Base-by-base conservation (phyloP, 139 green algal species). In the Chlamydomonas urium region DNA sequence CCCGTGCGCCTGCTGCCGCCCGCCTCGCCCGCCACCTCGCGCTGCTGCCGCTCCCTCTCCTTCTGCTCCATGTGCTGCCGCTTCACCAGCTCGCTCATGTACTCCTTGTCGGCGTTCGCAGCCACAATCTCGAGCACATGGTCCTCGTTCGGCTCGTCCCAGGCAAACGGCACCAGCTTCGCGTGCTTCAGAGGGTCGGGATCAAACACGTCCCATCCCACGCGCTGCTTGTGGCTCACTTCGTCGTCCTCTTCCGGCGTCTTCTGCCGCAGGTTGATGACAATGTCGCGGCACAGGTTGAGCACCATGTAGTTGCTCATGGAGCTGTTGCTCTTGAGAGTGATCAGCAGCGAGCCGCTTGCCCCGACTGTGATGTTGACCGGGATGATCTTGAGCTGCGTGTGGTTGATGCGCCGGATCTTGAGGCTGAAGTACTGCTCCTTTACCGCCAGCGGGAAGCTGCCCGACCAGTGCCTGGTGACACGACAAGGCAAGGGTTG, bases 361-460 rank as follows among this genome's bases (percentile, higher is more conserved):
- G 80, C 65, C 3, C 90, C 90, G 21, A 96, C 90, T 1, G 87
- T 93, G 58, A 88, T 89, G 78, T 90, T 94, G 75, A 94, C 85
- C 14, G 90, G 90, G 56, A 96, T 90, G 77, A 95, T 96, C 36
- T 92, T 83, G 80, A 87, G 10, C 53, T 68, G 33, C 58, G 19
- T 4, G 21, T 56, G 60, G 2, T 45, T 35, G 26, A n/a, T 47
- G 21, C 81, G 68, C 14, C 84, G 74, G 24, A 90, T 82, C 35
- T 87, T 81, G 71, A 91, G 75, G 8, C 88, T 90, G 83, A 95
- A 91, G 78, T 96, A 95, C 58, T 87, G 72, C 72, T 93, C 88
- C 47, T 71, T 74, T 35, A 87, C 83, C 0, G 74, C 65, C 21
- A 95, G 79, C 33, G 75, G 65, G 72, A 95, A 96, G 62, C 79